Evolutionary conservation across 371 early-diverging fungal genomes (phyloP).

Genomic region (Mortierella sp.): DNA sequence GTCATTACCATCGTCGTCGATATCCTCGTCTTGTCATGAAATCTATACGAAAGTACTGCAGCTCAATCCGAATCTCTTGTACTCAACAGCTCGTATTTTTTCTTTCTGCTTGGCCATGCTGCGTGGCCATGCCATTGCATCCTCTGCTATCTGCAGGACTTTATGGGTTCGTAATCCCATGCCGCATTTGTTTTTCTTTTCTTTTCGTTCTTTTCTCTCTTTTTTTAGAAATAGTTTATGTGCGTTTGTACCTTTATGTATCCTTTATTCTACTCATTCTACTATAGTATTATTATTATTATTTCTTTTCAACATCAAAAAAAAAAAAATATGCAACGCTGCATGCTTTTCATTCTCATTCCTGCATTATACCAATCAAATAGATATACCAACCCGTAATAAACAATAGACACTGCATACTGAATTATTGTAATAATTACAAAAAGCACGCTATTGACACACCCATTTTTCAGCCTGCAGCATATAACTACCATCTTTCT

Average conservation of each 20-base stretch:
- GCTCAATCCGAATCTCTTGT: not conserved
- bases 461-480: no score
- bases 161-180: not conserved
- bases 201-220: not conserved
- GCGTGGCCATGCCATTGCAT: not conserved
- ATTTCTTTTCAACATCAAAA: no score
- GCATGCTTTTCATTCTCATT: not conserved
- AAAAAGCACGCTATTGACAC: no score
- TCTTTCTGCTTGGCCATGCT: not conserved
- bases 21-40: not conserved
- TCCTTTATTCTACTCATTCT: no score
- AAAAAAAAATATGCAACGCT: no score
- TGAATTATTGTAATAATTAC: no score
- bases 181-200: not conserved
- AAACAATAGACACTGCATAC: not conserved
- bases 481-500: no score
- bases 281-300: no score
- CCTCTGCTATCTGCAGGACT: not conserved
- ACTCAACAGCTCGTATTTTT: not conserved
- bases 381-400: conserved; percentile 1
- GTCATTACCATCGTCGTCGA: not conserved
- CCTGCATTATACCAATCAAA: conserved; percentile 9
- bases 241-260: no score
- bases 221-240: no score
- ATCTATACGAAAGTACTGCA: not conserved